Evolutionary conservation across 2,329 filamentous ascomycete genomes (phyloP), one percentile per base, ranked within the genome.

Genomic region (Beauveria asiatica): DNA sequence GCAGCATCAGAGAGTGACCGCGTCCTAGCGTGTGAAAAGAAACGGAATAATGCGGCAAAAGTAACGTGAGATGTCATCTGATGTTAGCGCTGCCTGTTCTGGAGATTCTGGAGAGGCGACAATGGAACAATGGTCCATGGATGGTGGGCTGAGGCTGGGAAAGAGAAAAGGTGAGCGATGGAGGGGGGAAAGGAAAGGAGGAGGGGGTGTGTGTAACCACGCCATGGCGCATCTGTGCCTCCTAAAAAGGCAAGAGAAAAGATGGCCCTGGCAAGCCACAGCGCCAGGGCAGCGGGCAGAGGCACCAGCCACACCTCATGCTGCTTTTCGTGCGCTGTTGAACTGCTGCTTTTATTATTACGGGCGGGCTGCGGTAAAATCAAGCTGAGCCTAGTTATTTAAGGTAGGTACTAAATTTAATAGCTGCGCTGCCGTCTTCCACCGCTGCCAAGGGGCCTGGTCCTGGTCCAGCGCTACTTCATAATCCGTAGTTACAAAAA

Each of bases 311-410:
- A 60, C 58, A 60, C 16, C n/a, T 45, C 17, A 30, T 58, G 56
- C 56, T 25, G 56, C 56, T 58, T 52, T 58, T 58, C 48, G 33
- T 39, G 23, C 45, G 23, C 27, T 11, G 27, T n/a, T 5, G 48
- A 53, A 41, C 37, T 59, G 57, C 57, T 59, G 57, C 57, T 53
- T 59, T 59, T 53, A n/a, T n/a, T n/a, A n/a, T n/a, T n/a, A 46
- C n/a, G 7, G 19, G 16, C 11, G 11, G 33, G 33, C 11, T 37
- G 5, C 5, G 33, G 5, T 2, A n/a, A n/a, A n/a, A 37, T 37
- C 9, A 41, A 23, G 27, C 39, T 45, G 27, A n/a, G 10, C 4
- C 25, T 33, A 53, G 21, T 37, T 37, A n/a, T n/a, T n/a, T n/a
- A n/a, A n/a, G n/a, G n/a, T n/a, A 16, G 33, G 33, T 16, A 37